Base-by-base conservation (phyloP, 306 rosid species). In the Vicia faba region DNA sequence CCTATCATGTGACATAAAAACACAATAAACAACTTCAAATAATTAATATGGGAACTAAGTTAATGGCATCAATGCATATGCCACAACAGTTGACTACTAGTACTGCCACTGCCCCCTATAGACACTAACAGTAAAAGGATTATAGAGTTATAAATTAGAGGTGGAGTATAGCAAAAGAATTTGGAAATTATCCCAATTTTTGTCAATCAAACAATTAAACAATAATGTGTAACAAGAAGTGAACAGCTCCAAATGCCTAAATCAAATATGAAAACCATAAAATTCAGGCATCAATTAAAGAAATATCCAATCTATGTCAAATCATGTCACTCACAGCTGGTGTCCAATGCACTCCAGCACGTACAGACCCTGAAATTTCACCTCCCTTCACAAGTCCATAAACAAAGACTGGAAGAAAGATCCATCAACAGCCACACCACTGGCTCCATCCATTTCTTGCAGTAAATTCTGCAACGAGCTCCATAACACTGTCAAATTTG, bases 261-360 rank as follows among this genome's bases (percentile, higher is more conserved):
- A 69, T 44, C 53, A 69, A 44, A 61, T 2, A 69, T 29, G 26
- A 70, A 50, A 77, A 77, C 45, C 60, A 48, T 11, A 58, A 60
- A 18, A 75, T 29, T 35, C 48, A 56, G 13, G 26, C 10, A 67
- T 46, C 44, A 38, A 35, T 35, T 57, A 38, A 67, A 51, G 26
- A 63, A 41, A 46, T 65, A 64, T 18, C 26, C 18, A 69, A 62
- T 10, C 44, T 23, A 67, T 55, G 45, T 46, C 18, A 62, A 62
- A 76, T 57, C 53, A 76, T 69, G 80, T 53, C 49, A 82, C 95
- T 73, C 84, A 95, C 99, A 80, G 88, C 86, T 2, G 99, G 99
- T 11, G 97, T 95, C 99, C 99, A 95, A 73, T 90, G 92, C 55
- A 90, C 88, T 79, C 99, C 99, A 8, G 97, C 92, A 16, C 97